Evolutionary conservation across 1,284 basidiomycete genomes (phyloP).

Genomic region (Retiboletus flavoniger): DNA sequence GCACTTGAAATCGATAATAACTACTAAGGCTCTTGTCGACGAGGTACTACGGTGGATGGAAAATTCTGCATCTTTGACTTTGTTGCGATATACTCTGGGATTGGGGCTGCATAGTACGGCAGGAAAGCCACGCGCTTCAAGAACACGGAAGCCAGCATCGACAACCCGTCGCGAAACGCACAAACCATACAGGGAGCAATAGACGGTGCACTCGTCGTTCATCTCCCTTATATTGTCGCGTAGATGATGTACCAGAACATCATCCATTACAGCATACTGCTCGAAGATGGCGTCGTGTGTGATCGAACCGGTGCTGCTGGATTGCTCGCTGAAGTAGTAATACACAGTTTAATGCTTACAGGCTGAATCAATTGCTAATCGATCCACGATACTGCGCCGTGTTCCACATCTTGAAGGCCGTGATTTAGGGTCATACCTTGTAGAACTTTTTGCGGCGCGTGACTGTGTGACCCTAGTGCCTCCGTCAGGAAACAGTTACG

Average conservation of each 20-base stretch:
- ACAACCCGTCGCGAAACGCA: constrained; percentile 13
- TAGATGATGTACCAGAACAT: constrained; percentile 18
- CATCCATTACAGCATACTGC: constrained; percentile 18
- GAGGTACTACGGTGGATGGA: constrained; percentile 13
- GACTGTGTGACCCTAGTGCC: too few species aligned
- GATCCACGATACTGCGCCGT: not conserved
- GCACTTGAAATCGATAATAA: constrained; percentile 17
- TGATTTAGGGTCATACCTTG: not conserved
- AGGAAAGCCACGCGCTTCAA: constrained; percentile 28
- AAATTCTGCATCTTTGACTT: not conserved
- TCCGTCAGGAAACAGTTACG: too few species aligned
- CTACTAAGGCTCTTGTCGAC: constrained; percentile 18
- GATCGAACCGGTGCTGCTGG: not conserved
- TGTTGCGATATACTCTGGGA: not conserved
- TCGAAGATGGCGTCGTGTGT: constrained; percentile 25
- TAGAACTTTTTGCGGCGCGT: not conserved
- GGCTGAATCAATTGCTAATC: too few species aligned
- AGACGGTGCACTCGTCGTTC: constrained; percentile 15
- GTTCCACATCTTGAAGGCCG: not conserved
- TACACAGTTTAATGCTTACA: constrained; percentile 17
- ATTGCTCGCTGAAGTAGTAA: constrained; percentile 1
- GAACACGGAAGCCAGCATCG: constrained; percentile 10
- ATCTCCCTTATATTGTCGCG: constrained; percentile 24
- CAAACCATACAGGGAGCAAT: constrained; percentile 22
- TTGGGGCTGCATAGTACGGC: constrained; percentile 22